Evolutionary conservation across 768 basidiomycete species (phyloP).

Genomic region (Mycena albidolilacea): DNA sequence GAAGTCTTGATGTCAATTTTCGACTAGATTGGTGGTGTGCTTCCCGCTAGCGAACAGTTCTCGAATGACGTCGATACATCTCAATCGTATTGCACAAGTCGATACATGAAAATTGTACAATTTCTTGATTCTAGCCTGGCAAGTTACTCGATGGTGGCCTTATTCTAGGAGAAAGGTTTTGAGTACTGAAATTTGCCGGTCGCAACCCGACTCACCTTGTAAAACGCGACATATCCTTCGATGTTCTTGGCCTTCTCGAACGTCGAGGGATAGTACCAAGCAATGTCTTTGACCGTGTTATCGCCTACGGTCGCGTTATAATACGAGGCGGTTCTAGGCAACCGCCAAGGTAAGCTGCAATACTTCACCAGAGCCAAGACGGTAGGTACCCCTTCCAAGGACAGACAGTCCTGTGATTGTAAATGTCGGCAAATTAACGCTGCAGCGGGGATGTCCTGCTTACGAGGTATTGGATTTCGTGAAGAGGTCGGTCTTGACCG

Average conservation of each 20-base stretch:
- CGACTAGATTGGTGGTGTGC: conserved; percentile 13
- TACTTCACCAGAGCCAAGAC: background rate
- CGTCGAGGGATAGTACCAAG: conserved; percentile 81
- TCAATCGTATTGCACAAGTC: conserved; percentile 1
- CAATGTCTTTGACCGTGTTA: conserved; percentile 67
- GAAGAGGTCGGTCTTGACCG: conserved; percentile 63
- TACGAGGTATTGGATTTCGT: conserved; percentile 68
- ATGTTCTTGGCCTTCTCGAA: conserved; percentile 72
- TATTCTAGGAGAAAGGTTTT: conserved; percentile 49
- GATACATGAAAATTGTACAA: conserved; percentile 32
- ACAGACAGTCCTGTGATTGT: conserved; percentile 62
- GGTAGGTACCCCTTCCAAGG: conserved; percentile 78
- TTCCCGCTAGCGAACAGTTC: background rate
- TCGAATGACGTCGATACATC: background rate
- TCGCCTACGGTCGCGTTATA: conserved; percentile 71
- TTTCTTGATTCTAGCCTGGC: background rate
- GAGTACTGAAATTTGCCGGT: background rate
- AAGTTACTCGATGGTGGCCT: conserved; percentile 52
- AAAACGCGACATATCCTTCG: conserved; percentile 81
- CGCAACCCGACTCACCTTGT: conserved; percentile 67
- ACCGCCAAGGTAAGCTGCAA: background rate
- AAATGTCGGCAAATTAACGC: conserved; percentile 1
- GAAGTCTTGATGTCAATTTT: conserved; percentile 5
- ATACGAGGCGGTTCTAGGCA: conserved; percentile 72
- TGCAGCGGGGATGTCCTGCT: conserved; percentile 35